Evolutionary conservation across 176 grass and related monocot genomes (phyloP).

Genomic region (Chloris gayana): DNA sequence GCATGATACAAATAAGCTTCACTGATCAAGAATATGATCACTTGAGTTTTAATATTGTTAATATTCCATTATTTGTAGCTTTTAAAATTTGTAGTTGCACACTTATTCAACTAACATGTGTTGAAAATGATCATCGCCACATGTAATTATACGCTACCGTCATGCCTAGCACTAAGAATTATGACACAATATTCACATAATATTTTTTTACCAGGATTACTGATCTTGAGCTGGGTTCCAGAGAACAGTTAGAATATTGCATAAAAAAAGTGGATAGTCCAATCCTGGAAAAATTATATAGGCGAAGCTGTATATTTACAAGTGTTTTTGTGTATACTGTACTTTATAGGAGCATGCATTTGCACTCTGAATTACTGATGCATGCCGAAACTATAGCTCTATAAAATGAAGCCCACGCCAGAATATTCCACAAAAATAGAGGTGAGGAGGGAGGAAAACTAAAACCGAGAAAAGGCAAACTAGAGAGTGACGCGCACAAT

Average conservation of each 20-base stretch:
- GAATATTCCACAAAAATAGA: conserved; percentile 37
- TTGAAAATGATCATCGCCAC: conserved; percentile 25
- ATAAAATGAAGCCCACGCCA: conserved; percentile 49
- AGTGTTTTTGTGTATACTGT: conserved; percentile 52
- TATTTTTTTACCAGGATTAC: conserved; percentile 17
- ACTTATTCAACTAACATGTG: conserved; percentile 15
- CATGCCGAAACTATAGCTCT: conserved; percentile 51
- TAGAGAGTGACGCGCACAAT: conserved; percentile 25
- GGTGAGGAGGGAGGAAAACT: conserved; percentile 33
- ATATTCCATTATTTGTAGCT: background rate
- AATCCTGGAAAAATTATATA: conserved; percentile 47
- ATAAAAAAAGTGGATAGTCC: conserved; percentile 28
- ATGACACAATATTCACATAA: background rate
- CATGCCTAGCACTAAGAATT: conserved; percentile 14
- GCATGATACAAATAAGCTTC: background rate
- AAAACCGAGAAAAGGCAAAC: conserved; percentile 50
- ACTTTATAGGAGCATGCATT: conserved; percentile 41
- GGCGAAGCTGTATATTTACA: conserved; percentile 57
- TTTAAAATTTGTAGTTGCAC: background rate
- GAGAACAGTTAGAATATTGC: conserved; percentile 23
- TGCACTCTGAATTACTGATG: conserved; percentile 38
- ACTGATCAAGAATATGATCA: conserved; percentile 11
- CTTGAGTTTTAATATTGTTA: conserved; percentile 3
- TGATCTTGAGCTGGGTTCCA: background rate
- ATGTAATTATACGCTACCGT: conserved; percentile 25